A percentile compares a stretch with the other conserved stretches of the same genome.
Conservation (phyloP, 2,329 filamentous ascomycete genomes). For the Botrytis deweyae region DNA sequence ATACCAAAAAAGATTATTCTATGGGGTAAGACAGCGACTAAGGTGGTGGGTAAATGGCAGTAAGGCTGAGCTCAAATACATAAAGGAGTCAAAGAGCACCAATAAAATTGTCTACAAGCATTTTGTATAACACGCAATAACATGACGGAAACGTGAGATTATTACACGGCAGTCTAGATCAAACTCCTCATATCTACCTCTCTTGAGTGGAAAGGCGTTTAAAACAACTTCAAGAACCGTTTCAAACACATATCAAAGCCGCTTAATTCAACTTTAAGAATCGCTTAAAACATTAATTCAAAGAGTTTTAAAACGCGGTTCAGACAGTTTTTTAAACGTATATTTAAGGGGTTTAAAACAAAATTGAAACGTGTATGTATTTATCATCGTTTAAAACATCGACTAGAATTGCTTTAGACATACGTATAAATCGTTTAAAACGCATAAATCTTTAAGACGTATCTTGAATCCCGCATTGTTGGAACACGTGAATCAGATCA, state of each 20-base stretch:
- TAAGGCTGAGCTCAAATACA: not conserved
- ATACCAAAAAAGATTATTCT: not conserved
- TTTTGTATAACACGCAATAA: not conserved
- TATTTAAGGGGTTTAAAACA: too few species aligned
- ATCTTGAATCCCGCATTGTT: too few species aligned
- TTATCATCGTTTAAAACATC: too few species aligned
- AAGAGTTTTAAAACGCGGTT: too few species aligned
- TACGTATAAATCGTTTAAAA: not conserved
- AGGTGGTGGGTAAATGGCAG: not conserved
- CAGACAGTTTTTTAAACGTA: too few species aligned
- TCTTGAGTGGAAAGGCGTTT: not conserved
- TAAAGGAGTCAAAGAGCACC: not conserved
- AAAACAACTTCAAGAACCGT: not conserved
- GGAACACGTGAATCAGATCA: too few species aligned
- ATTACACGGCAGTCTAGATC: not conserved
- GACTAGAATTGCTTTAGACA: too few species aligned
- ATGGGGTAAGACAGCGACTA: not conserved
- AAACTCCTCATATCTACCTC: accelerated
- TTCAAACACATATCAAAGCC: too few species aligned
- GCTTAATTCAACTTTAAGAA: too few species aligned
- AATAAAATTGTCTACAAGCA: not conserved
- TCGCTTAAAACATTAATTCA: too few species aligned
- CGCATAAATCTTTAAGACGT: too few species aligned
- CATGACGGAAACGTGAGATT: not conserved
- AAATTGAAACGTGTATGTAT: too few species aligned